Evolutionary conservation across 768 basidiomycete genomes (phyloP).

Genomic region (Fomitopsis pulvina): DNA sequence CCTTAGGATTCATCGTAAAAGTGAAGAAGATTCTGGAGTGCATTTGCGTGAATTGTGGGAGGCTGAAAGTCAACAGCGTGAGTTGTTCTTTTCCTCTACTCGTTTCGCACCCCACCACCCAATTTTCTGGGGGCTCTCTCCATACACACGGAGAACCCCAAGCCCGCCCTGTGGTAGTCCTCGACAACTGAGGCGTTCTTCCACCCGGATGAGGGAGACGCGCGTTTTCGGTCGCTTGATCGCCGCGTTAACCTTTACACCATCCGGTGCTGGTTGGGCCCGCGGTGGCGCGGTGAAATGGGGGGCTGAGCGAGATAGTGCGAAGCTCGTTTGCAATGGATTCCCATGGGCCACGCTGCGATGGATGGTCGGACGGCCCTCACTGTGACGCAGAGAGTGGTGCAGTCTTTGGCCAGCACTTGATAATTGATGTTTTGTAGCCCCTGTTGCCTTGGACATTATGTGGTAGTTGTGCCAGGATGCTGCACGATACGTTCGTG

Average conservation of each 20-base stretch:
- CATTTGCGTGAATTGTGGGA: conserved; percentile 98
- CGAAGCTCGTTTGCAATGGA: conserved; percentile 39
- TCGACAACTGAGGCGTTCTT: conserved; percentile 81
- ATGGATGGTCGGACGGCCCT: conserved; percentile 42
- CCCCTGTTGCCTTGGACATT: conserved; percentile 48
- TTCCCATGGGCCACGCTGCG: conserved; percentile 25
- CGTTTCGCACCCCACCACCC: conserved; percentile 89
- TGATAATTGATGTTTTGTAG: conserved; percentile 45
- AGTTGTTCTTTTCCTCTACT: conserved; percentile 81
- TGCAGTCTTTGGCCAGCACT: conserved; percentile 54
- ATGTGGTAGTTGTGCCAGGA: conserved; percentile 19
- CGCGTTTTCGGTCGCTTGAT: conserved; percentile 95
- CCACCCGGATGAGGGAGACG: conserved; percentile 67
- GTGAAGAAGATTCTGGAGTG: conserved; percentile 99
- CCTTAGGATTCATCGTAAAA: conserved; percentile 88
- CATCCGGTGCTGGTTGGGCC: conserved; percentile 77
- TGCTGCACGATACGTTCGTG: conserved; percentile 26
- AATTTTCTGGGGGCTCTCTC: conserved; percentile 99
- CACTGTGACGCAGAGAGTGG: conserved; percentile 70
- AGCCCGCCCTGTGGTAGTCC: conserved; percentile 77
- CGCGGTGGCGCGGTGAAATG: conserved; percentile 91
- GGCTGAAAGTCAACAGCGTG: conserved; percentile 95
- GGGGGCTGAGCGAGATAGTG: conserved; percentile 96
- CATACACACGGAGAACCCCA: conserved; percentile 89
- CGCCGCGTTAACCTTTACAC: conserved; percentile 71